Percentiles rank a stretch among this genome's conserved stretches.
These are phyloP conservation scores for Ganoderma leucocontextum DNA, from an alignment of 1,284 basidiomycete genomes.

Conservation along the genomic window DNA sequence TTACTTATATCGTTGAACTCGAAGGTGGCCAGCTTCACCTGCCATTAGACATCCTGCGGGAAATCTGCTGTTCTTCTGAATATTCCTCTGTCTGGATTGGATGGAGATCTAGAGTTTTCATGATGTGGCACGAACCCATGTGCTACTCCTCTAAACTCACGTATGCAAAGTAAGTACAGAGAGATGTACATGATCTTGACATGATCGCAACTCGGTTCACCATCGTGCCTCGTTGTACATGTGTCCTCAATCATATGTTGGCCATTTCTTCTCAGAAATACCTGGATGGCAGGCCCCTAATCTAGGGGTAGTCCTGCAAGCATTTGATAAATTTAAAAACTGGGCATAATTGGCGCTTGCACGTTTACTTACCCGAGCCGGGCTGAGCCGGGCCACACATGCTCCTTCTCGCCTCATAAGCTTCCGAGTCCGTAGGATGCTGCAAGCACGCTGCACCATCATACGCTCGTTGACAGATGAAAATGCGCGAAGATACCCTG, in stretches of 20 bases:
- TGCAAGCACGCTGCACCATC: neutral
- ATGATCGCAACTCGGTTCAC: no score
- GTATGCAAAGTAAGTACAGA: no score
- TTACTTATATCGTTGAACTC: no score
- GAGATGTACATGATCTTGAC: no score
- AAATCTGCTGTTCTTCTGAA: no score
- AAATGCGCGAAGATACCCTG: slow-evolving; percentile 11
- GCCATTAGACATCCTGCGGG: no score
- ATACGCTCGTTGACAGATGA: neutral
- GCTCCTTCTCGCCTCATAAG: neutral
- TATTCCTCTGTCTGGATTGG: no score
- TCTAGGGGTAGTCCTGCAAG: neutral
- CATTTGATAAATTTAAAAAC: neutral
- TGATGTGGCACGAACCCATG: no score
- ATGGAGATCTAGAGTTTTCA: no score
- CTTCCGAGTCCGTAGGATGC: neutral
- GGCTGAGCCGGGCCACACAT: neutral
- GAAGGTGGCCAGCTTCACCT: no score
- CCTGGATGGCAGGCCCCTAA: neutral
- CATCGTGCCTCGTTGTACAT: no score
- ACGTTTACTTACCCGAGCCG: neutral
- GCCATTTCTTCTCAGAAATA: neutral
- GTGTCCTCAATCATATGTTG: neutral
- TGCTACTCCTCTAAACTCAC: no score
- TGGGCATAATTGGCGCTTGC: neutral